These are phyloP conservation scores for Hypoxylon cercidicola DNA, from an alignment of 495 filamentous ascomycete genomes.

Conservation along the genomic window DNA sequence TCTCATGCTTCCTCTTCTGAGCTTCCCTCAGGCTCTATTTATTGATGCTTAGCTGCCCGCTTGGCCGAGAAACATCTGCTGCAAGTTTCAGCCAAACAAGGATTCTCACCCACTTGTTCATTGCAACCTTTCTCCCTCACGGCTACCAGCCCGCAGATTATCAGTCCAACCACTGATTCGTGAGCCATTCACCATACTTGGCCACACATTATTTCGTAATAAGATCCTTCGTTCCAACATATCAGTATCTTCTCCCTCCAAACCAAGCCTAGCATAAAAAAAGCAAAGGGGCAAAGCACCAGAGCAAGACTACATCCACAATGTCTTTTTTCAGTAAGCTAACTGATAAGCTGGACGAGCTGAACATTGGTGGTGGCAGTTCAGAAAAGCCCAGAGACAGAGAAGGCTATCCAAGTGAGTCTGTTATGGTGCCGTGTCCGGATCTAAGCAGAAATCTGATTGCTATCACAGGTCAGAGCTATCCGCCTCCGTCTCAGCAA, in stretches of 20 bases:
- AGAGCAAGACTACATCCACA: not conserved
- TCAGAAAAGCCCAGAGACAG: slow-evolving; percentile 27
- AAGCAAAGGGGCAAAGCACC: not conserved
- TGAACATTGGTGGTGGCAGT: slow-evolving; percentile 34
- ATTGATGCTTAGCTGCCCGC: not conserved
- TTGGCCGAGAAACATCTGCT: slow-evolving; percentile 4
- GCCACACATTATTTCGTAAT: not conserved
- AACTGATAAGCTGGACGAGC: slow-evolving; percentile 41
- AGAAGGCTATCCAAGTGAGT: slow-evolving; percentile 31
- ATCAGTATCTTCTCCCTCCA: not conserved
- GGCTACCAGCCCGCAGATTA: slow-evolving; percentile 19
- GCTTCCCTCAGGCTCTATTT: not conserved
- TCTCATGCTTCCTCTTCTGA: not conserved
- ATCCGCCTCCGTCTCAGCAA: slow-evolving; percentile 42
- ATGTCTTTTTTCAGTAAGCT: slow-evolving; percentile 47
- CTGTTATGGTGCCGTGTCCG: not conserved
- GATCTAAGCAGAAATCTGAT: not conserved
- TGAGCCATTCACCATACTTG: slow-evolving; percentile 4
- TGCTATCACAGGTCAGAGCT: slow-evolving; percentile 18
- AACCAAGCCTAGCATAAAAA: not conserved
- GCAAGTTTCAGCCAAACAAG: slow-evolving; percentile 30
- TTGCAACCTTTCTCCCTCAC: slow-evolving; percentile 2
- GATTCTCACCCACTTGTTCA: slow-evolving; percentile 17
- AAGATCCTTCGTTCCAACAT: not conserved
- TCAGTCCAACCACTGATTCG: slow-evolving; percentile 2